Evolutionary conservation across 768 basidiomycete species (phyloP), one percentile per base, ranked within the genome.

Genomic region (Suillus lakei): DNA sequence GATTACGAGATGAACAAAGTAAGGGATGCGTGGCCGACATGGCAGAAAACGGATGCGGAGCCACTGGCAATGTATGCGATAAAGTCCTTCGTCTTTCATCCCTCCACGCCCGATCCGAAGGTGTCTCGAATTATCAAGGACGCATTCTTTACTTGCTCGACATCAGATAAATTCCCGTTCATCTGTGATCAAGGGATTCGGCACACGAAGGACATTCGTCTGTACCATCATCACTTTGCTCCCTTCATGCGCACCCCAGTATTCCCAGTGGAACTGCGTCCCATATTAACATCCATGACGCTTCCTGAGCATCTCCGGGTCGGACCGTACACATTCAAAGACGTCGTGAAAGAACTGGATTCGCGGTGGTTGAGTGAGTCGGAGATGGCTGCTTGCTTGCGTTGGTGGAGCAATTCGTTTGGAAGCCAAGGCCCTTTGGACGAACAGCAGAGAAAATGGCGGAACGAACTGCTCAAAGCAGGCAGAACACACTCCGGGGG

Each of bases 41-140:
- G 10, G 8, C 51, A 34, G 34, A 34, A 46, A 30, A 4, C 30
- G 32, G 5, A 36, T 34, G 18, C 67, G 51, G 41, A 55, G 28
- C 7, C 16, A 62, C 63, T 62, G 41, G 89, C 87, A 9, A 76
- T 95, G 26, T 93, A 95, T 70, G 85, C 90, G 6, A 82, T 98
- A 62, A 86, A 85, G 62, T 97, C 95, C 79, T 98, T 98, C 80
- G 90, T 92, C 1, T 98, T 93, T 76, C 85, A 88, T 66, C 79
- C 85, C 2, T 96, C 96, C 0, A 96, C 95, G 0, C 95, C 96
- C 1, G 92, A 91, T 0, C 72, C 86, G 5, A 85, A 91, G 51
- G 91, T 97, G 26, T 89, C 91, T 0, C 77, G 76, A 10, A 74
- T 85, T n/a, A 83, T 95, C 66, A 88, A 93, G 73, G 77, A 82